Conservation (phyloP, 805 yeast genomes). For the Saccharomycopsis javanensis region DNA sequence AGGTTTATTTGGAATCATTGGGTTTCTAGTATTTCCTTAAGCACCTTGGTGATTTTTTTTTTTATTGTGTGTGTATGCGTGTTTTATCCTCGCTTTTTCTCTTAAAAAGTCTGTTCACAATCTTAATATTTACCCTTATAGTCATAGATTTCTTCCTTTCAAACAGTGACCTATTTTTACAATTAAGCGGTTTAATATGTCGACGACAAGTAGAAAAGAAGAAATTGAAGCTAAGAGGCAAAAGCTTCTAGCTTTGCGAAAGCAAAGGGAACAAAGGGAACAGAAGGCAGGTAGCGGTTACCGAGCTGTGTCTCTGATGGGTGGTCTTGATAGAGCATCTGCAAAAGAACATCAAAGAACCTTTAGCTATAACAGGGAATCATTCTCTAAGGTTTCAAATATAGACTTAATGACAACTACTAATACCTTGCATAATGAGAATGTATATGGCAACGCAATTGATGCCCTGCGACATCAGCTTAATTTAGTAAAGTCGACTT, state of each 20-base stretch:
- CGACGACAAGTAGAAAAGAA: constrained; percentile 11
- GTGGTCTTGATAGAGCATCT: not conserved
- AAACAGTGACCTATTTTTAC: not conserved
- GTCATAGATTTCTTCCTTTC: not conserved
- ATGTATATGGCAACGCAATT: not conserved
- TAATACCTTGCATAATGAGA: not conserved
- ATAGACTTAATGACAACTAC: not conserved
- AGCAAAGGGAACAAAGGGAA: constrained; percentile 17
- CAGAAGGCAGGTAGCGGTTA: not conserved
- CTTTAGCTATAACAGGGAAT: not conserved
- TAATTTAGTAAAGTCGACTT: no score
- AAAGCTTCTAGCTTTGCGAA: constrained; percentile 14
- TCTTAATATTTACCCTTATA: not conserved
- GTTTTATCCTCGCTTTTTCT: not conserved
- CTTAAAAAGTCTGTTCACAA: not conserved
- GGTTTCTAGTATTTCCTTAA: no score
- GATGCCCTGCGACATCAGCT: not conserved
- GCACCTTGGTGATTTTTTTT: no score
- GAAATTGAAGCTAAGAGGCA: constrained; percentile 19
- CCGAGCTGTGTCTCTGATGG: not conserved
- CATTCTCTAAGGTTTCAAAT: not conserved
- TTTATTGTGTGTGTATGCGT: no score
- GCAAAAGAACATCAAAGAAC: not conserved
- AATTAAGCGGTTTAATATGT: not conserved
- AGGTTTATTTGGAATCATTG: no score